Percentiles rank a stretch among this genome's conserved stretches.
phyloP scores from a whole-genome alignment of 2,329 filamentous ascomycete species.

The Hortaea sp. region DNA sequence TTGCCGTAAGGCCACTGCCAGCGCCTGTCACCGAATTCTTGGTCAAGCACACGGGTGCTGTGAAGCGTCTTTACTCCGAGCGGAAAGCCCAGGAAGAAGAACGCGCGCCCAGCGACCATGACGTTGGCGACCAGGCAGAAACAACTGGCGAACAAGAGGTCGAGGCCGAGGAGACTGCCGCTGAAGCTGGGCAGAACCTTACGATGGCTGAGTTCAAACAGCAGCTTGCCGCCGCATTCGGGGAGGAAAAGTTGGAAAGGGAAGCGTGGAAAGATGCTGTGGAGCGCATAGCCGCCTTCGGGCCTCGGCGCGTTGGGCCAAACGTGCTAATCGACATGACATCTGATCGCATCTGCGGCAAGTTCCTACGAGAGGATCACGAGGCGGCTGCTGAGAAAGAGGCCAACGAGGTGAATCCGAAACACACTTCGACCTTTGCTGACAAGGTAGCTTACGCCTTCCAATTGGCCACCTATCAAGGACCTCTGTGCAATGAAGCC shows the following conservation, averaged over 20 bases:
- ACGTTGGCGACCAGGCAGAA: conserved; percentile 27
- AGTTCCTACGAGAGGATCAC: conserved; percentile 33
- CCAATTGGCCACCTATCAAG: conserved; percentile 80
- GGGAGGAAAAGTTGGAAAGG: conserved; percentile 59
- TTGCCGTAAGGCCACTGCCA: conserved; percentile 73
- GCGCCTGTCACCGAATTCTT: conserved; percentile 73
- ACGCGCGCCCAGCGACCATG: conserved; percentile 29
- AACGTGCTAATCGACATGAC: conserved; percentile 86
- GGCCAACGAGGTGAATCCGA: conserved; percentile 4
- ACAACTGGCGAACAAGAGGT: conserved; percentile 29
- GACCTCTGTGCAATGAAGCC: conserved; percentile 84
- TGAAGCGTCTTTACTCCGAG: conserved; percentile 71
- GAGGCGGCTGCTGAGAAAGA: conserved; percentile 6
- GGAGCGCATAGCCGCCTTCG: conserved; percentile 81
- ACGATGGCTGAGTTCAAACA: conserved; percentile 67
- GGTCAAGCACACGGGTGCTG: conserved; percentile 64
- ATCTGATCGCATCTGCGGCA: conserved; percentile 57
- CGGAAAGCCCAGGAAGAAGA: conserved; percentile 43
- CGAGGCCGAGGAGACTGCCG: conserved; percentile 39
- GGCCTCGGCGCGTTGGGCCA: conserved; percentile 71
- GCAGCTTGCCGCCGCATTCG: conserved; percentile 58
- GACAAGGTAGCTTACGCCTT: conserved; percentile 93
- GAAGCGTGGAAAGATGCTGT: conserved; percentile 70
- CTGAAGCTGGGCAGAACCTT: conserved; percentile 49
- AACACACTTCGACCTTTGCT: conserved; percentile 43